Base-by-base conservation (phyloP, 129 eudicot species). In the Scalesia atractyloides region DNA sequence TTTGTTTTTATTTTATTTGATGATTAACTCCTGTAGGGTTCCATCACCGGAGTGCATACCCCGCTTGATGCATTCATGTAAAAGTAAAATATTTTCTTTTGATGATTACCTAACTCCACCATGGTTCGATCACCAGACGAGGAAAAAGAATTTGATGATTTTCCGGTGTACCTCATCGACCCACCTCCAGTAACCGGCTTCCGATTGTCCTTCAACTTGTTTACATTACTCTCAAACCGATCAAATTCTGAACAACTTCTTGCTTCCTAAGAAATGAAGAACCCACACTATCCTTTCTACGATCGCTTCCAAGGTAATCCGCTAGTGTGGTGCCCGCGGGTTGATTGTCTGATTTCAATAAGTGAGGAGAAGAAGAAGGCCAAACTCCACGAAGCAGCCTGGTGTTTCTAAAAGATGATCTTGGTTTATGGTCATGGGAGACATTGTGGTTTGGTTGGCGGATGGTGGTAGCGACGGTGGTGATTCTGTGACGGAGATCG, bases 161-260 rank as follows among this genome's bases (percentile, higher is more conserved):
- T 72, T 3, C 90, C 88, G 0, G 90, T 73, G 76, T 86, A 87
- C 61, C 93, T 67, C 87, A 81, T 85, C 26, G 97, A 87, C 22
- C 87, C 87, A 33, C 91, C 87, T 12, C 92, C 83, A 22, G 81
- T 81, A 17, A 83, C n/a, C 0, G 94, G 85, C 65, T 81, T 87
- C 56, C 81, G 82, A 85, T 87, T 90, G 62, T 87, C 94, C 67
- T 87, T 87, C 10, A 68, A 72, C 20, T 58, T 50, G 17, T 13
- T 69, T 37, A 15, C 36, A 2, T 59, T 15, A 5, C 76, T 66
- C n/a, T 82, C 94, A 20, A 76, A 85, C 49, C 91, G 78, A 43
- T 52, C 79, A 64, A 83, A 77, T 61, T 85, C 96, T 9, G 82
- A 80, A 64, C 87, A 81, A 72, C 94, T 87, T 52, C 72, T 78